Evolutionary conservation across 2,329 filamentous ascomycete genomes (phyloP).

Genomic region (Aspergillus sp.): DNA sequence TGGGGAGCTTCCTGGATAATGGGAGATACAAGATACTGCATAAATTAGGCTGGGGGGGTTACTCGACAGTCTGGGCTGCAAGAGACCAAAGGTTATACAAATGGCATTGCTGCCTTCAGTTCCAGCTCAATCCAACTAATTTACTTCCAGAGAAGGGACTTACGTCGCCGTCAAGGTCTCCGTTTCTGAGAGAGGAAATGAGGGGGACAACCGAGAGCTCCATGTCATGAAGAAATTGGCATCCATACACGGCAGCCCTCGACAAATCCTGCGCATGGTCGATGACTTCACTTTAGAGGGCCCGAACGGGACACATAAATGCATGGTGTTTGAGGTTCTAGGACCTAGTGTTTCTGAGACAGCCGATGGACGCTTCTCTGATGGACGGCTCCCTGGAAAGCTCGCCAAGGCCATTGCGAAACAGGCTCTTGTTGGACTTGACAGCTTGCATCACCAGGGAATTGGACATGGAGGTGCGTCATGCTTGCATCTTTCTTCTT

Average conservation of each 20-base stretch:
- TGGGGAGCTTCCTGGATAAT: conserved; percentile 22
- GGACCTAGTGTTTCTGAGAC: conserved; percentile 33
- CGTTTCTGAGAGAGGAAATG: conserved; percentile 9
- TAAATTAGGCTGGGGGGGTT: conserved; percentile 31
- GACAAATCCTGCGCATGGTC: conserved; percentile 28
- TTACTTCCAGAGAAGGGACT: conserved; percentile 6
- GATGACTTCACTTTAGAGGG: conserved; percentile 34
- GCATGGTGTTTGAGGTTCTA: conserved; percentile 36
- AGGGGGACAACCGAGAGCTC: conserved; percentile 11
- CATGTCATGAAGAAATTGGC: conserved; percentile 8
- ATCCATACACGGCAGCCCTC: conserved; percentile 9
- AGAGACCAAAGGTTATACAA: conserved; percentile 20
- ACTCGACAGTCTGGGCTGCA: conserved; percentile 30
- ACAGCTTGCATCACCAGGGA: conserved; percentile 30
- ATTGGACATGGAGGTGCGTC: conserved; percentile 34
- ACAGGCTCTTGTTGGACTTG: conserved; percentile 32
- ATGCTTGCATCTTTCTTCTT: conserved; percentile 1
- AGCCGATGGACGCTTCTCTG: conserved; percentile 26
- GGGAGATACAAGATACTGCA: conserved; percentile 30
- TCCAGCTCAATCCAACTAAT: conserved; percentile 6
- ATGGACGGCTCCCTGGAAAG: conserved; percentile 30
- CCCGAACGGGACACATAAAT: conserved; percentile 40
- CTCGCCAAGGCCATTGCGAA: conserved; percentile 38
- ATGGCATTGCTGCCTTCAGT: background rate
- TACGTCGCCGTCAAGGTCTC: conserved; percentile 21